A percentile compares a stretch with the other conserved stretches of the same genome.
Conservation (phyloP, 1,284 basidiomycete genomes). For the Ganoderma lucidum region DNA sequence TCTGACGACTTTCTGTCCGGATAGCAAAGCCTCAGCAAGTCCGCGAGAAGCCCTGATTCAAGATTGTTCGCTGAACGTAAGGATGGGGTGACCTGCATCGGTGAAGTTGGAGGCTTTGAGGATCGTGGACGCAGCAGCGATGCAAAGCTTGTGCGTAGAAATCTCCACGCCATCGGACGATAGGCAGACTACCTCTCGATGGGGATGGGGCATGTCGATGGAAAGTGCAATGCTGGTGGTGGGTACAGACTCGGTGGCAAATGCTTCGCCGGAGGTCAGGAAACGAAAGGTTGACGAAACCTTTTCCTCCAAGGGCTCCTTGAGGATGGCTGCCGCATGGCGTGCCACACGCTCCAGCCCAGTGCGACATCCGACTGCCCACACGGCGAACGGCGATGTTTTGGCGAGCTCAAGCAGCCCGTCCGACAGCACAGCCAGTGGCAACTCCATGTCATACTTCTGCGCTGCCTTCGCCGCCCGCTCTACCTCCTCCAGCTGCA, state of each 20-base stretch:
- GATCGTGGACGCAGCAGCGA: background rate
- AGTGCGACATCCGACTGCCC: constrained; percentile 24
- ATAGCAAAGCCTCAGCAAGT: constrained; percentile 1
- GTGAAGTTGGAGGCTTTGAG: background rate
- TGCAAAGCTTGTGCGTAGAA: background rate
- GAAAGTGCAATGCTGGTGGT: background rate
- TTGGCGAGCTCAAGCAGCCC: constrained; percentile 12
- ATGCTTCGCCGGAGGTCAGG: background rate
- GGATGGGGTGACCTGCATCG: background rate
- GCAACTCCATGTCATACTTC: constrained; percentile 34
- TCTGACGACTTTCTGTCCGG: background rate
- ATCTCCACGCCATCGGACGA: constrained; percentile 8
- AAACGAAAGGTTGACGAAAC: background rate
- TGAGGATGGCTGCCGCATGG: constrained; percentile 9
- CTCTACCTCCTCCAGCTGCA: constrained; percentile 19
- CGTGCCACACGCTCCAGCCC: constrained; percentile 24
- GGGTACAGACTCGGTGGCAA: background rate
- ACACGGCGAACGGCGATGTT: constrained; percentile 18
- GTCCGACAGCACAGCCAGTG: constrained; percentile 11
- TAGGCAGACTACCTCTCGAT: constrained; percentile 1
- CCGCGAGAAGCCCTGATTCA: background rate
- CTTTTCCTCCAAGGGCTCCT: background rate
- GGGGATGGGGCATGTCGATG: constrained; percentile 2
- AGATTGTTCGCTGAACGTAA: background rate
- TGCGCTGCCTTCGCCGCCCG: constrained; percentile 26